Conservation (phyloP, 2,329 filamentous ascomycete species). For the Aspergillus sp. region DNA sequence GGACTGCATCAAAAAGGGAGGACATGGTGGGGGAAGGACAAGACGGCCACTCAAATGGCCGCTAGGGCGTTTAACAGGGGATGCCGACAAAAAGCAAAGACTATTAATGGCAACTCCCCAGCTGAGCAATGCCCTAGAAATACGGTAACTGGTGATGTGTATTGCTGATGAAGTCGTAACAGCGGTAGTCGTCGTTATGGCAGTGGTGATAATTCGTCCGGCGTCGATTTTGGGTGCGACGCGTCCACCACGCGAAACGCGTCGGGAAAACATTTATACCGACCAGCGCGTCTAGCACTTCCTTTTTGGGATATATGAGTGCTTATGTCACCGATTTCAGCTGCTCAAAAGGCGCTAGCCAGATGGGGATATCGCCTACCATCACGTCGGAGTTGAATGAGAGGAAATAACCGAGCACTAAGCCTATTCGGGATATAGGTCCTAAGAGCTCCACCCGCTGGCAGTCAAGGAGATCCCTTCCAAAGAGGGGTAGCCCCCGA, state of each 20-base stretch:
- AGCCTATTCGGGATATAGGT: slow-evolving; percentile 4
- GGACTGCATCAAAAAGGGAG: slow-evolving; percentile 34
- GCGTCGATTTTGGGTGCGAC: slow-evolving; percentile 12
- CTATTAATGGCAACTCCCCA: no score
- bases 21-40: slow-evolving; percentile 26
- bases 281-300: slow-evolving; percentile 30
- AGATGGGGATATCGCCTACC: neutral
- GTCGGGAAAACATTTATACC: slow-evolving; percentile 16
- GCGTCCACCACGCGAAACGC: slow-evolving; percentile 21
- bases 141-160: no score
- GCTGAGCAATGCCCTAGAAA: no score
- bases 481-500: slow-evolving; percentile 1
- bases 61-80: slow-evolving; percentile 13
- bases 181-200: slow-evolving; percentile 4
- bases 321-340: neutral
- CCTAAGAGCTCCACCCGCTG: slow-evolving; percentile 2
- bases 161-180: no score
- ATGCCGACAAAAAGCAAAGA: slow-evolving; percentile 3
- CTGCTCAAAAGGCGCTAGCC: neutral
- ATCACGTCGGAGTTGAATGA: neutral
- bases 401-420: neutral
- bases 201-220: slow-evolving; percentile 1
- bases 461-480: slow-evolving; percentile 11
- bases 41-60: slow-evolving; percentile 18
- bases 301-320: neutral